Evolutionary conservation across 2,329 filamentous ascomycete genomes (phyloP), one percentile per base, ranked within the genome.

Genomic region (Ophiostoma piceae): DNA sequence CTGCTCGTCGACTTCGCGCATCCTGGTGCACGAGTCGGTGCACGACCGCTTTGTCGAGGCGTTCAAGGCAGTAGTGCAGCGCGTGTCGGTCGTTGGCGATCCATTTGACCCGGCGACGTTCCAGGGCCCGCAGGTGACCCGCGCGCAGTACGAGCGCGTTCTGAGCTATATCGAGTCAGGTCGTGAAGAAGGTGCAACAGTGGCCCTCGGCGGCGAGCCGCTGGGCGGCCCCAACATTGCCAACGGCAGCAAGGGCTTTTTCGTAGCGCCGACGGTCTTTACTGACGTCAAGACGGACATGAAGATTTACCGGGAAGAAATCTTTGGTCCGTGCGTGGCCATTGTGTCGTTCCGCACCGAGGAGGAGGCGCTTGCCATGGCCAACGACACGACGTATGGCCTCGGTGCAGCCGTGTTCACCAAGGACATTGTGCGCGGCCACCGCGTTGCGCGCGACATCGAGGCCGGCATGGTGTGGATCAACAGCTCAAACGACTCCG

Each of bases 111-210:
- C 88, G 74, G 80, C 80, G 35, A 90, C 88, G 1, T 90, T 87
- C 81, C 89, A 91, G 77, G 89, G 89, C 0, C 89, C 89, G 0
- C 88, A 90, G 77, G 86, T 90, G 70, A 88, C 87, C 16, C 88
- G 87, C 77, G 78, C 83, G 14, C 89, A 91, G 77, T 90, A 88
- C 76, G 88, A 91, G 69, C 81, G 85, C 14, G 85, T 92, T 2
- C 82, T 92, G 32, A 82, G 82, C 7, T 92, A 89, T 78, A 87
- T 92, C 71, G 82, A 90, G 73, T 75, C 82, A 41, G 89, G 88
- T n/a, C 88, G 88, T 77, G 82, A 83, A 6, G 88, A 90, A 76
- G 89, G 89, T 32, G 87, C 88, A 0, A 88, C 82, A 0, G 80
- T 91, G 9, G 81, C 83, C 22, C 79, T 84, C 7, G 89, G 89